Percentiles rank a stretch among this genome's conserved stretches.
phyloP scores from a whole-genome alignment of 441 rosid species.

The Lepidium campestre region DNA sequence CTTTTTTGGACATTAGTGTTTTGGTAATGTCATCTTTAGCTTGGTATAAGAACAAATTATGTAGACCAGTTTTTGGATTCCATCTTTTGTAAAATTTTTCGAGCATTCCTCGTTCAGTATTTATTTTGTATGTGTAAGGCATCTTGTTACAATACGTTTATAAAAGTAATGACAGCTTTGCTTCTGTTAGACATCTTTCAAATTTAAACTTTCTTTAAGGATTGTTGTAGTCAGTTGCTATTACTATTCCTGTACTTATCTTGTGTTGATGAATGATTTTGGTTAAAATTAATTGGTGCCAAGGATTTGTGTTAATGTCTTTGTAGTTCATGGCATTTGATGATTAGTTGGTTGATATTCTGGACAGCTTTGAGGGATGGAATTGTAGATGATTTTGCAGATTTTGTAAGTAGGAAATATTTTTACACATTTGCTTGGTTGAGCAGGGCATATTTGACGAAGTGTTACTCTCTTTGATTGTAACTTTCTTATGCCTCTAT shows the following conservation, averaged over 20 bases:
- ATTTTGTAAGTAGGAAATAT: background rate
- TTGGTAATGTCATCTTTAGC: background rate
- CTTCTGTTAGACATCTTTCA: background rate
- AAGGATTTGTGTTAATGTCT: conserved; percentile 8
- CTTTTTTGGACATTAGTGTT: background rate
- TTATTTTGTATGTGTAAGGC: background rate
- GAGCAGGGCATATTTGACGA: background rate
- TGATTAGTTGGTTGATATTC: background rate
- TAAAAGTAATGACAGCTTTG: background rate
- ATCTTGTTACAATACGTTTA: background rate
- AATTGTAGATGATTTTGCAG: background rate
- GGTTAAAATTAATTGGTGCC: background rate
- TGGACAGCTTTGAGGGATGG: background rate
- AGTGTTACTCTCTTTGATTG: conserved; percentile 14
- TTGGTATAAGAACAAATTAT: background rate
- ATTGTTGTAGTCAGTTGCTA: background rate
- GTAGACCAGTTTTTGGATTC: background rate
- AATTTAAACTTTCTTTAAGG: background rate
- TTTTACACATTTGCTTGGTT: background rate
- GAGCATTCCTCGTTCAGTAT: background rate
- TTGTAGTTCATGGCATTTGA: background rate
- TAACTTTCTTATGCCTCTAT: background rate
- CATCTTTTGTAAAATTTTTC: background rate
- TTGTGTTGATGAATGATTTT: background rate
- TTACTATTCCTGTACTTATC: background rate